Base-by-base conservation (phyloP, 192 early-diverging fungal genomes). In the Phlyctochytrium arcticum region DNA sequence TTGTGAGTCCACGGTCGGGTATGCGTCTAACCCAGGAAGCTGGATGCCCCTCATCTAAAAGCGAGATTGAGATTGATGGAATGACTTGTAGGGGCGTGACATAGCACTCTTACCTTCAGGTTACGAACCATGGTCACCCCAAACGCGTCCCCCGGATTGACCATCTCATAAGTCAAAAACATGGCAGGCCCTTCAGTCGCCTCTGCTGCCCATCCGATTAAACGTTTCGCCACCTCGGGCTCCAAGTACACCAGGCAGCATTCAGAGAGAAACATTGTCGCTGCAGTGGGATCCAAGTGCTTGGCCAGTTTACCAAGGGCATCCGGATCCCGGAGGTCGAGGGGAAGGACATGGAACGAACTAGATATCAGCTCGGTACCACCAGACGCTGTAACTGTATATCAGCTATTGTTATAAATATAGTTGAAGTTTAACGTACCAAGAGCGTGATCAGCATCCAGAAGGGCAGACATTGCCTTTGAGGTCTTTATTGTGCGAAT, bases 71-170 rank as follows among this genome's bases (percentile, higher is more conserved):
- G 31, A 56, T 4, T 10, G 29, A 73, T 36, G 12, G 44, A 17
- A 67, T 48, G 54, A 26, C 34, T 57, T 29, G 19, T 65, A 3
- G n/a, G n/a, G n/a, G 79, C 62, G 27, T 31, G 48, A n/a, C 37
- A 6, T 19, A 64, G 0, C 17, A 48, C 32, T 19, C 67, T 27
- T 75, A 82, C 79, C 60, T 83, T 73, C 34, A 98, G 75, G 54
- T 97, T 98, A 17, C 84, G 81, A 9, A 96, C 66, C 96, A 98
- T 98, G 75, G 89, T 89, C 37, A 77, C 68, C 2, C 96, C 96
- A 81, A 98, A 98, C 7, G 88, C 73, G 70, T 98, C 94, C 48
- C 87, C 65, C 0, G 96, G 96, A 24, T 84, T 69, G 58, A 98
- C 93, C 75, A 94, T 94, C 60, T 98, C 96, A 71, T 95, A 98